Base-by-base conservation (phyloP, 768 basidiomycete genomes). In the Imleria badia region DNA sequence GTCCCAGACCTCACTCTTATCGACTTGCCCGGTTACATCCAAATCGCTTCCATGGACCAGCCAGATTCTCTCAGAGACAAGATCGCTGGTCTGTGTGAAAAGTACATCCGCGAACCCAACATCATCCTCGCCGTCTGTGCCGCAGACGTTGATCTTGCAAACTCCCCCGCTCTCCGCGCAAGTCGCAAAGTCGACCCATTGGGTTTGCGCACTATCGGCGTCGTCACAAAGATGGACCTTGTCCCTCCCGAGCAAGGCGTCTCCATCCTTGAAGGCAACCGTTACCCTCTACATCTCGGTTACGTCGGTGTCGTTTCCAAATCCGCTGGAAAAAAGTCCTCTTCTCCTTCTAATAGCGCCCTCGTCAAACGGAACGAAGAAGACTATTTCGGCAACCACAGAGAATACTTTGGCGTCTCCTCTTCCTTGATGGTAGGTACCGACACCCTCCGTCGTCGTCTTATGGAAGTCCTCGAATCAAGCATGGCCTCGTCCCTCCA, bases 101-200 rank as follows among this genome's bases (percentile, higher is more conserved):
- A 87, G 68, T 99, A 99, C 71, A 99, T 99, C 64, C 85, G 91
- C n/a, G 94, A 98, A 68, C 96, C 97, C n/a, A 99, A 99, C 71
- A 94, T 99, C 71, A 89, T 98, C 62, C 83, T 99, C n/a, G 96
- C 97, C 6, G 92, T 99, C 17, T 99, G 97, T 68, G 91, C 97
- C 9, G 97, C 97, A 9, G 95, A 99, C 69, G 97, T 99, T 51
- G 97, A 99, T 75, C 81, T 99, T 13, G 97, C 97, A 56, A 99
- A 99, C 71, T 97, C 94, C 0, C 95, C 97, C 8, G 97, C 97
- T 0, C 76, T 99, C 46, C 81, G 94, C 46, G 94, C 97, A 0
- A 95, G 93, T 70, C 81, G 95, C 39, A 88, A 90, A 59, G 91
- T 98, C 5, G 97, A 99, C 66, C 96, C 96, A 3, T 76, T 99